Evolutionary conservation across 1,139 yeast species (phyloP), one percentile per base, ranked within the genome.

Genomic region (Magnusiomyces fungicola): DNA sequence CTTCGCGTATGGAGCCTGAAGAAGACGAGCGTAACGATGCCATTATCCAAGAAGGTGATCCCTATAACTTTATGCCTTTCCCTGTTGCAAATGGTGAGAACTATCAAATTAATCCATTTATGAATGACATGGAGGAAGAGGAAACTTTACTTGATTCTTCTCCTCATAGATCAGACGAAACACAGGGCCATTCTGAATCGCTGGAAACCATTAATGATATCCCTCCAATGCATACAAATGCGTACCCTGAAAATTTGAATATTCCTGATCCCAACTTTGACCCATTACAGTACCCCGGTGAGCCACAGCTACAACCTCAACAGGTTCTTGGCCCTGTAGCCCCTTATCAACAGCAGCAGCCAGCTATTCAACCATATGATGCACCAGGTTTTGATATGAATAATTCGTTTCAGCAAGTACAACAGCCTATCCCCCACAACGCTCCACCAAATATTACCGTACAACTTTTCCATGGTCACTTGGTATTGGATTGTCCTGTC

Each of bases 401-500:
- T n/a, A n/a, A n/a, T n/a, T n/a, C n/a, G n/a, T n/a, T n/a, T n/a
- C n/a, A n/a, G n/a, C n/a, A n/a, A n/a, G n/a, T n/a, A n/a, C n/a
- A n/a, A n/a, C n/a, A n/a, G n/a, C n/a, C n/a, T n/a, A n/a, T n/a
- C n/a, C 65, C 63, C 18, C 57, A 70, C 37, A 54, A 68, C 18
- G 56, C 54, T 45, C 59, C 55, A 55, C 77, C 79, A 43, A 69
- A 74, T 59, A 76, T 72, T 57, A 70, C 71, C 55, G 81, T 80
- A 34, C 70, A 71, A 53, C 69, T 83, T 61, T 81, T 80, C 56
- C 71, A 79, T 53, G 94, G 94, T 32, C 83, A 84, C 61, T 75
- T 84, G 59, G 85, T 85, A 9, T 75, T 84, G 43, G 95, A 84
- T 65, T 85, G 90, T 57, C 94, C 92, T 2, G 86, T 82, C 3